A percentile compares a stretch with the other conserved stretches of the same genome.
Conservation (phyloP, 768 basidiomycete species). For the Lactarius evosmus region DNA sequence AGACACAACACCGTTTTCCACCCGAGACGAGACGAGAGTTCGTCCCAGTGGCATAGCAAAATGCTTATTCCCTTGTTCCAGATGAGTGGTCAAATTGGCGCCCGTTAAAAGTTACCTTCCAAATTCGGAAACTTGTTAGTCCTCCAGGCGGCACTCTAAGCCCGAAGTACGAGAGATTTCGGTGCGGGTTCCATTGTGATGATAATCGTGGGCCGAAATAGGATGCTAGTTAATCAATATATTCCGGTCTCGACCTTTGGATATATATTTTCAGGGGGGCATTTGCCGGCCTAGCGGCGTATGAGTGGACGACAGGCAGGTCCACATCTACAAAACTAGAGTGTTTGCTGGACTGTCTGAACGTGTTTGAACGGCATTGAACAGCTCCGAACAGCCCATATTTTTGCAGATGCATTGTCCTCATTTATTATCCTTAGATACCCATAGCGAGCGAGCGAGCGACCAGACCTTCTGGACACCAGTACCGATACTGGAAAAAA, state of each 20-base stretch:
- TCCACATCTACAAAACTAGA: not conserved
- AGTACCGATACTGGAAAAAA: conserved; percentile 57
- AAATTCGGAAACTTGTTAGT: conserved; percentile 6
- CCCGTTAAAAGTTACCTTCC: conserved; percentile 1
- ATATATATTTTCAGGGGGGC: not conserved
- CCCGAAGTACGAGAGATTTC: not conserved
- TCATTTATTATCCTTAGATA: not conserved
- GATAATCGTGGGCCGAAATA: too few species aligned
- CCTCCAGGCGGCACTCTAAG: not conserved
- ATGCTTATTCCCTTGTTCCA: conserved; percentile 1
- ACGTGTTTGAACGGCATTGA: too few species aligned
- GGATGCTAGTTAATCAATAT: not conserved
- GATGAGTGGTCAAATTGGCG: not conserved
- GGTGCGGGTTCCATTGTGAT: not conserved
- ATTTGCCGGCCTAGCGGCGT: not conserved
- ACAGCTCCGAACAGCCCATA: too few species aligned
- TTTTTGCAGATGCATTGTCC: not conserved
- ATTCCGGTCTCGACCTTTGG: not conserved
- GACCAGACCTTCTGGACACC: conserved; percentile 77
- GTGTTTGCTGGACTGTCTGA: too few species aligned
- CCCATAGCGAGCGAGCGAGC: conserved; percentile 49
- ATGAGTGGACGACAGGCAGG: not conserved
- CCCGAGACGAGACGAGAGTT: not conserved
- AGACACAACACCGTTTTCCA: not conserved
- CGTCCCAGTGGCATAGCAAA: too few species aligned